Base-by-base conservation (phyloP, 2,329 filamentous ascomycete species). In the Arthrinium phaeospermum region DNA sequence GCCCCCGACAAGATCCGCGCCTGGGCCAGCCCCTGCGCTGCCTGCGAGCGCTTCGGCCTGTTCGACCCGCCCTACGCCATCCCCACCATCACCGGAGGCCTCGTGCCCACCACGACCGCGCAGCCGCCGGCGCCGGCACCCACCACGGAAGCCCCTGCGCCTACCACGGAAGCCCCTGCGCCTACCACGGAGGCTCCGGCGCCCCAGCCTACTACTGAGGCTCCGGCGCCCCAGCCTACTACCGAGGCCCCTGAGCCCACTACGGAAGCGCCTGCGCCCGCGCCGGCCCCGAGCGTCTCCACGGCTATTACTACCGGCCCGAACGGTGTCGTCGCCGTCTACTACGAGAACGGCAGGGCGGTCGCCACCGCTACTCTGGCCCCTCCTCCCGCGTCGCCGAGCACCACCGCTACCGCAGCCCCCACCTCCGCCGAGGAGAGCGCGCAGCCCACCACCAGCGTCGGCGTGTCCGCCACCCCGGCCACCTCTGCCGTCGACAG, bases 41-140 rank as follows among this genome's bases (percentile, higher is more conserved):
- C 79, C 6, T 82, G 82, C 74, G 79, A 79, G 16, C 74, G 74
- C 7, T 80, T 83, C 73, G 83, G 83, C 2, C 76, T 84, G 4
- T 84, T 83, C 73, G 83, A 84, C 71, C 82, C 82, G 6, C 81
- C 82, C 12, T 83, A 82, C 75, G 82, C 82, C 24, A 77, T 84
- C 19, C 81, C 82, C 4, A 77, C 82, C 14, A 68, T 81, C 6
- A 77, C 75, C 19, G 80, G 79, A 3, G 74, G 76, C 3, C 76
- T 80, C 22, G 69, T 79, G 4, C 73, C 70, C 57, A 73, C 77
- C 5, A 77, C 77, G 19, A 72, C 73, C 10, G 70, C 70, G 14
- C 72, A 73, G 19, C 70, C 74, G 8, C 72, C 74, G 4, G 71
- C 69, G 8, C 70, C 75, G 24, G n/a, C 49, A 14, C 49, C 70